Evolutionary conservation across 495 filamentous ascomycete genomes (phyloP).

Genomic region (Amniculicola lignicola): DNA sequence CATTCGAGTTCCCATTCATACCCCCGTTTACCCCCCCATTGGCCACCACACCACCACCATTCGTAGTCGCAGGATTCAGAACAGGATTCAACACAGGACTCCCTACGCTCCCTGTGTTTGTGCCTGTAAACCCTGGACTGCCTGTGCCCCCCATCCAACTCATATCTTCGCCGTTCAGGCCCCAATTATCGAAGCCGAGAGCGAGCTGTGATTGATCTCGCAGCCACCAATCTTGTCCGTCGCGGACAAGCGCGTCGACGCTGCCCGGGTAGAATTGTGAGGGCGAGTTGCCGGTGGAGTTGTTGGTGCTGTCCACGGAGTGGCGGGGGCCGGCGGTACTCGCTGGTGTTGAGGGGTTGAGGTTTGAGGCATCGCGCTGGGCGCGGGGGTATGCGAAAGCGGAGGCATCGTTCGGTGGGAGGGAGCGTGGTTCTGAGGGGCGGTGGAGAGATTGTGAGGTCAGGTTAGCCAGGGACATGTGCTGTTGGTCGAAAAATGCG

Average conservation of each 20-base stretch:
- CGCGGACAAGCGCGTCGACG: constrained; percentile 41
- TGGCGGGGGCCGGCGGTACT: neutral
- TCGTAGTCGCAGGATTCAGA: neutral
- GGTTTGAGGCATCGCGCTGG: constrained; percentile 8
- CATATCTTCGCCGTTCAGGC: constrained; percentile 24
- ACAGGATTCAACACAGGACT: neutral
- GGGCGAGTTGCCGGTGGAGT: constrained; percentile 28
- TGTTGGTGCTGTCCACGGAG: constrained; percentile 18
- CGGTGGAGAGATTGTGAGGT: constrained; percentile 11
- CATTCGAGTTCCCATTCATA: constrained; percentile 7
- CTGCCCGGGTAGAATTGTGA: constrained; percentile 43
- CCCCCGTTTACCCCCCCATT: neutral
- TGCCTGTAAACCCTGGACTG: constrained; percentile 7
- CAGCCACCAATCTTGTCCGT: constrained; percentile 43
- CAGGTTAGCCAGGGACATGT: constrained; percentile 17
- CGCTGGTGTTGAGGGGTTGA: constrained; percentile 12
- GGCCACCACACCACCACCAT: neutral
- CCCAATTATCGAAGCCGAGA: constrained; percentile 44
- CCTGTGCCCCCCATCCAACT: constrained; percentile 26
- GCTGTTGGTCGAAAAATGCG: constrained; percentile 26
- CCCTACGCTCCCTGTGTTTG: neutral
- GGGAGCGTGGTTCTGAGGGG: constrained; percentile 19
- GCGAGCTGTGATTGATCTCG: constrained; percentile 41
- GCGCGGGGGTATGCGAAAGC: constrained; percentile 23
- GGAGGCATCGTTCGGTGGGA: constrained; percentile 24